Conservation (phyloP, 768 basidiomycete species). For the Suillus americanus region DNA sequence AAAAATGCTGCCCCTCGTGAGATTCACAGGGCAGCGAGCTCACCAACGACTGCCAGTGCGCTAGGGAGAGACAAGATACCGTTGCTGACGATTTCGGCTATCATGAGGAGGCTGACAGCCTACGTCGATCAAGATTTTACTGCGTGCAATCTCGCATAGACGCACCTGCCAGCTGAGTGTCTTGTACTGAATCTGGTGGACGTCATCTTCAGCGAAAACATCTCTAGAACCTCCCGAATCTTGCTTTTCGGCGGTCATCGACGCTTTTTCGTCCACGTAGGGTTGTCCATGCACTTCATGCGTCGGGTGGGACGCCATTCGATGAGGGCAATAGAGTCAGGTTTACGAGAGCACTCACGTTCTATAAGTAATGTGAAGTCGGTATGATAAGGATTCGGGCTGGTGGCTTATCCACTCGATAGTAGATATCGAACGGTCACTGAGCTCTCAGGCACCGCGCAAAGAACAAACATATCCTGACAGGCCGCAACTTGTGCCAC, state of each 20-base stretch:
- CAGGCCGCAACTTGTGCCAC: background rate
- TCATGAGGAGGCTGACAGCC: slow-evolving; percentile 53
- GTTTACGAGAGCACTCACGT: background rate
- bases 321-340: background rate
- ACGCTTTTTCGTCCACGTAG: slow-evolving; percentile 3
- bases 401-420: background rate
- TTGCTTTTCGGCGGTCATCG: background rate
- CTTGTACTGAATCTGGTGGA: slow-evolving; percentile 51
- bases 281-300: slow-evolving; percentile 1
- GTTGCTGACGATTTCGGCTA: slow-evolving; percentile 57
- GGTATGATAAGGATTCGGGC: background rate
- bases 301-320: slow-evolving; percentile 2
- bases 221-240: slow-evolving; percentile 21
- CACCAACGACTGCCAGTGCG: slow-evolving; percentile 51
- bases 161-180: slow-evolving; percentile 51
- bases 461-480: background rate
- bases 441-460: background rate
- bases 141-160: background rate
- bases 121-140: slow-evolving; percentile 15
- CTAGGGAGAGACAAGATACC: slow-evolving; percentile 55
- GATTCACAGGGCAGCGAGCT: slow-evolving; percentile 6
- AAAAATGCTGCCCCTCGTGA: background rate
- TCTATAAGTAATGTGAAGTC: background rate
- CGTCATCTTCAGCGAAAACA: slow-evolving; percentile 45
- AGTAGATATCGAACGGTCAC: background rate